phyloP scores from a whole-genome alignment of 148 eudicot genomes.

The Chenopodium berlandieri region DNA sequence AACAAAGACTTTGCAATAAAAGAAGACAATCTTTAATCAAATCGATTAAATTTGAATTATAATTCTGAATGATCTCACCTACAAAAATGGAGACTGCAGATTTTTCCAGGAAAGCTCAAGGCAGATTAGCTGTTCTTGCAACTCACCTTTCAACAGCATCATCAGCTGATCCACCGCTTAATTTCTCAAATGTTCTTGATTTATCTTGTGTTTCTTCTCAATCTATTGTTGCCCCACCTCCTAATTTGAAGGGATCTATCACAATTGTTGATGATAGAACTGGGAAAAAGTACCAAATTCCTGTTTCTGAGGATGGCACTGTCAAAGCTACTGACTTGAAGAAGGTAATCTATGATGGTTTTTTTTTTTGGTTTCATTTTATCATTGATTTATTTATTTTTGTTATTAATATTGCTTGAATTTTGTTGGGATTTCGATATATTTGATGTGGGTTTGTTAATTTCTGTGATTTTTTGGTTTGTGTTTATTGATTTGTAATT shows the following conservation, averaged over 20 bases:
- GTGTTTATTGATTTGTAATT: neutral
- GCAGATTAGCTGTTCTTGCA: slow-evolving; percentile 75
- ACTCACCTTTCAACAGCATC: slow-evolving; percentile 54
- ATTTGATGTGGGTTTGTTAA: neutral
- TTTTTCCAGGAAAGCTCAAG: slow-evolving; percentile 49
- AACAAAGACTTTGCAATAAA: too few species aligned
- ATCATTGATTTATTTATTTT: neutral
- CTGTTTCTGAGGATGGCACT: slow-evolving; percentile 77
- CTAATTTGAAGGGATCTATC: slow-evolving; percentile 66
- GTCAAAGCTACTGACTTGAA: slow-evolving; percentile 82
- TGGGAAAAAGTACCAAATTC: slow-evolving; percentile 67
- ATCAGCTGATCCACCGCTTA: slow-evolving; percentile 16
- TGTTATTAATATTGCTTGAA: neutral
- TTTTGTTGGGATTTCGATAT: neutral
- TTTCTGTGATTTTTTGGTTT: neutral
- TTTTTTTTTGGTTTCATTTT: neutral
- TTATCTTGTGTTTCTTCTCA: slow-evolving; percentile 50
- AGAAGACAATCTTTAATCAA: too few species aligned
- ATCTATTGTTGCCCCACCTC: slow-evolving; percentile 51
- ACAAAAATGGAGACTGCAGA: slow-evolving; percentile 42
- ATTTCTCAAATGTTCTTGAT: slow-evolving; percentile 37
- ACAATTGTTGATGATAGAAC: slow-evolving; percentile 77
- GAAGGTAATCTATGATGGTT: slow-evolving; percentile 49
- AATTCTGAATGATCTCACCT: neutral
- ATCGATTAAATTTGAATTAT: too few species aligned